Conservation (phyloP, 202 grass and related monocot species). For the Alloteropsis angusta region DNA sequence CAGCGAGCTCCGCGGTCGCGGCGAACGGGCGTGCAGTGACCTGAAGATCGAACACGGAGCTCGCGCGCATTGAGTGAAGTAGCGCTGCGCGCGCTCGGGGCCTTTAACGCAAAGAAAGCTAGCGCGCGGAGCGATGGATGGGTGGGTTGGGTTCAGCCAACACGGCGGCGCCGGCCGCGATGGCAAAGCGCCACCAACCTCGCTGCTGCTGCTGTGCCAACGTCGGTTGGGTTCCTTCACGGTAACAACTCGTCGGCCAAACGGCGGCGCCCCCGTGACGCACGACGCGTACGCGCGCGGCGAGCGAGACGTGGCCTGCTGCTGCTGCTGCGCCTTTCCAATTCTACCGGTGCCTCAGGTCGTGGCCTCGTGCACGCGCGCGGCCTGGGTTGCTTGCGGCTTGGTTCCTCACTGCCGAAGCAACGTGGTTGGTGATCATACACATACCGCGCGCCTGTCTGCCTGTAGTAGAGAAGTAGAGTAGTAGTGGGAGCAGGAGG, state of each 20-base stretch:
- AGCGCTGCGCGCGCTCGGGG: not conserved
- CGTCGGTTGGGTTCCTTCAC: slow-evolving; percentile 27
- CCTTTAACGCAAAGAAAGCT: slow-evolving; percentile 38
- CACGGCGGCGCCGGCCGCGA: slow-evolving; percentile 31
- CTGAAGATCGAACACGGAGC: not conserved
- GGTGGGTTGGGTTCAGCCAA: not conserved
- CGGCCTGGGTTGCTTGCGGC: slow-evolving; percentile 11
- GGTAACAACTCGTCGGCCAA: not conserved
- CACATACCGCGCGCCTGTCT: not conserved
- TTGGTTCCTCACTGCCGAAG: slow-evolving; percentile 28
- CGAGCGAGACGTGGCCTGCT: too few relatives aligned
- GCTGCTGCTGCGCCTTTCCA: too few relatives aligned
- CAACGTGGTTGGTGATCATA: slow-evolving; percentile 41
- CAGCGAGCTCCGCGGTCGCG: not conserved
- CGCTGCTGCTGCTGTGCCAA: not conserved
- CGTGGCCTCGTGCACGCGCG: not conserved
- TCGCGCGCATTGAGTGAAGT: not conserved
- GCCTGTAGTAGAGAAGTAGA: too few relatives aligned
- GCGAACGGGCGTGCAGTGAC: not conserved
- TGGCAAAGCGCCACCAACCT: slow-evolving; percentile 39
- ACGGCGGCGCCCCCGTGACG: not conserved
- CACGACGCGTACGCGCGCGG: not conserved
- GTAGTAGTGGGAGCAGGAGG: slow-evolving; percentile 32
- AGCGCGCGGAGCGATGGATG: too few relatives aligned
- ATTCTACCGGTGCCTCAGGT: not conserved